A percentile compares a stretch with the other conserved stretches of the same genome.
Evolutionary conservation across 129 eudicot genomes (phyloP).

Genomic region (Flaveria bidentis): DNA sequence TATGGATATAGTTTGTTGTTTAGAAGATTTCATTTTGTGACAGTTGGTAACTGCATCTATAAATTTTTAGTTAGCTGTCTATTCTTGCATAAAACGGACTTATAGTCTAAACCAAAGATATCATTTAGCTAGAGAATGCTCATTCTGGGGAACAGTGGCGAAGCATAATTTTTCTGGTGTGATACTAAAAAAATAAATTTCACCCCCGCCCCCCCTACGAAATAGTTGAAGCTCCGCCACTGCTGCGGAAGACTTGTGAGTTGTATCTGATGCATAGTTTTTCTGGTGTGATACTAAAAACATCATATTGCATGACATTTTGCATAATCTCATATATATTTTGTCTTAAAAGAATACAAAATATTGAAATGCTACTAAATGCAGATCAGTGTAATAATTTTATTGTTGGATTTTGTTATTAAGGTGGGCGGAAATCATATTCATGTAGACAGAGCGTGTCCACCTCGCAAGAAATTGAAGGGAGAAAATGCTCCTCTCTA

Average conservation of each 20-base stretch:
- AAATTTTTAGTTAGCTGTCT: not conserved
- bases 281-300: not conserved
- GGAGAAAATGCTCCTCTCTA: conserved; percentile 72
- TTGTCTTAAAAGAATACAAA: not conserved
- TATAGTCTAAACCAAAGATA: not conserved
- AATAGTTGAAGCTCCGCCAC: too few relatives aligned
- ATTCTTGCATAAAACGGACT: conserved; percentile 5
- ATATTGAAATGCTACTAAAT: not conserved
- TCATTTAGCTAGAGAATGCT: not conserved
- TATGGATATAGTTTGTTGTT: not conserved
- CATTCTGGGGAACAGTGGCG: too few relatives aligned
- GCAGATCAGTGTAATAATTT: not conserved
- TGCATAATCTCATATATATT: not conserved
- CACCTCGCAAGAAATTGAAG: conserved; percentile 96
- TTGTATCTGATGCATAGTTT: not conserved
- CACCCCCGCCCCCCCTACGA: too few relatives aligned
- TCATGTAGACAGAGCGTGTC: conserved; percentile 97
- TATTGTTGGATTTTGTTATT: conserved; percentile 14
- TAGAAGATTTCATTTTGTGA: not conserved
- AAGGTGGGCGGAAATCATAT: conserved; percentile 94
- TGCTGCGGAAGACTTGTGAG: too few relatives aligned
- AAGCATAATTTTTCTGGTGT: not conserved
- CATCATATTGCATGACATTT: conserved; percentile 6
- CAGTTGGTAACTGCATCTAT: not conserved
- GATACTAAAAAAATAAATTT: too few relatives aligned